Evolutionary conservation across 805 yeast genomes (phyloP).

Genomic region (Saturnispora kantuleensis): DNA sequence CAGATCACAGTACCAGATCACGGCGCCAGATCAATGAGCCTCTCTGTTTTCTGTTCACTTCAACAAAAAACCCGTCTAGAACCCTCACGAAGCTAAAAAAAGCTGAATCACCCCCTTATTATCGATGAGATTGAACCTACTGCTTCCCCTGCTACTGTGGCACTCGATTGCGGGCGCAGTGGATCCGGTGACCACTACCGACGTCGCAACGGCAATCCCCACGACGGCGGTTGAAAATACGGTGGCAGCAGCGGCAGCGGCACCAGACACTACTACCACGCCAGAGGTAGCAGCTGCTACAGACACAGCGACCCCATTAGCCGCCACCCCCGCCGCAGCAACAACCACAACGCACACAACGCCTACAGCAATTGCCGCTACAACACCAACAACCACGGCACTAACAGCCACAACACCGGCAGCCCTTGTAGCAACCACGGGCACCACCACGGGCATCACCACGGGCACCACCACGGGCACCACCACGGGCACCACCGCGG

Average conservation of each 20-base stretch:
- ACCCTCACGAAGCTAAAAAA: too few relatives aligned
- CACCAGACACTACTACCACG: constrained; percentile 7
- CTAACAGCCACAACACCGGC: constrained; percentile 20
- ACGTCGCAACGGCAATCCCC: constrained; percentile 4
- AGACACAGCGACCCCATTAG: constrained; percentile 5
- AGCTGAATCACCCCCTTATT: constrained; percentile 5
- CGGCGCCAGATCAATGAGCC: too few relatives aligned
- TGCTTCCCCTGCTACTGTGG: constrained; percentile 12
- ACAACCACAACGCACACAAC: too few relatives aligned
- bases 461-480: too few relatives aligned
- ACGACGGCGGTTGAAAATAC: constrained; percentile 6
- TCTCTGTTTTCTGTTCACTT: too few relatives aligned
- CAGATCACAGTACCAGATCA: too few relatives aligned
- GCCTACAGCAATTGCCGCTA: too few relatives aligned
- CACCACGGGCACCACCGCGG: too few relatives aligned
- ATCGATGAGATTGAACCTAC: background rate
- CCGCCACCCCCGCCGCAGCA: too few relatives aligned
- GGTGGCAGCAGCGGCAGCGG: constrained; percentile 4
- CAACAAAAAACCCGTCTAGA: too few relatives aligned
- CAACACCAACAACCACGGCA: too few relatives aligned
- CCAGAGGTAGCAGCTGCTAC: constrained; percentile 9
- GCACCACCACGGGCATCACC: too few relatives aligned
- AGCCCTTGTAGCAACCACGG: constrained; percentile 12
- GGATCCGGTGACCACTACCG: constrained; percentile 9
- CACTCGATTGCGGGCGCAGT: constrained; percentile 9